These are phyloP conservation scores for Diaporthe humulicola DNA, from an alignment of 2,329 filamentous ascomycete species.

Conservation along the genomic window DNA sequence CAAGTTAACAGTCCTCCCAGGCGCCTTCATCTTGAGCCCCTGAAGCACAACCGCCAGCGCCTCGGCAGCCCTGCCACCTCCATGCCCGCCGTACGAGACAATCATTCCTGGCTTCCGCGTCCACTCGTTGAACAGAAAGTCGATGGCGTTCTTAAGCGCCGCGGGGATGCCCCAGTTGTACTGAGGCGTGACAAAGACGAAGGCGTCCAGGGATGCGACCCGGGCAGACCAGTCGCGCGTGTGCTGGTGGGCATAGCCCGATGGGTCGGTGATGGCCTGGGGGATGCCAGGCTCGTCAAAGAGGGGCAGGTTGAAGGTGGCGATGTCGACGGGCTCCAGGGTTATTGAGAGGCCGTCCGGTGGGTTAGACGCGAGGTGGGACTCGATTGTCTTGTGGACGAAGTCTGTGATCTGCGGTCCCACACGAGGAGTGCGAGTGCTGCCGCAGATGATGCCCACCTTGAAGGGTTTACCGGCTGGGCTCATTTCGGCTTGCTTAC, in stretches of 20 bases:
- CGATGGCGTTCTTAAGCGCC: slow-evolving; percentile 64
- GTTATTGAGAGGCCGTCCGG: background rate
- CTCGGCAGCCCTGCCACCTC: slow-evolving; percentile 48
- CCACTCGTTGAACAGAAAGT: slow-evolving; percentile 66
- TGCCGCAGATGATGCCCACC: slow-evolving; percentile 46
- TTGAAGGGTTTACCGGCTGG: slow-evolving; percentile 34
- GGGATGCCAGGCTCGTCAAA: slow-evolving; percentile 52
- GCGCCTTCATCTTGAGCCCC: slow-evolving; percentile 43
- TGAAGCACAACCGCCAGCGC: slow-evolving; percentile 45
- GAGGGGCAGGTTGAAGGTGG: slow-evolving; percentile 50
- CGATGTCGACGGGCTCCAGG: slow-evolving; percentile 47
- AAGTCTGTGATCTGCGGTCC: slow-evolving; percentile 44
- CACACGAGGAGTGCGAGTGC: slow-evolving; percentile 44
- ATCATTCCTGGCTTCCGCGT: slow-evolving; percentile 60
- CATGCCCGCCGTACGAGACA: slow-evolving; percentile 61
- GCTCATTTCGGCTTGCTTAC: background rate
- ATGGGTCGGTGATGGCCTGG: slow-evolving; percentile 44
- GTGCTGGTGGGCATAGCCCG: slow-evolving; percentile 50
- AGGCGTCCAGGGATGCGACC: slow-evolving; percentile 49
- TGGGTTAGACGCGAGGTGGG: slow-evolving; percentile 26
- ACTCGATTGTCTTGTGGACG: slow-evolving; percentile 41
- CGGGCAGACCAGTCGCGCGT: slow-evolving; percentile 51
- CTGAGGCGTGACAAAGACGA: slow-evolving; percentile 50
- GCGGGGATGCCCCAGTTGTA: slow-evolving; percentile 64
- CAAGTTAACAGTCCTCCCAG: slow-evolving; percentile 45